Evolutionary conservation across 108 stramenopile genomes (phyloP).

Genomic region (Skeletonema costatum): DNA sequence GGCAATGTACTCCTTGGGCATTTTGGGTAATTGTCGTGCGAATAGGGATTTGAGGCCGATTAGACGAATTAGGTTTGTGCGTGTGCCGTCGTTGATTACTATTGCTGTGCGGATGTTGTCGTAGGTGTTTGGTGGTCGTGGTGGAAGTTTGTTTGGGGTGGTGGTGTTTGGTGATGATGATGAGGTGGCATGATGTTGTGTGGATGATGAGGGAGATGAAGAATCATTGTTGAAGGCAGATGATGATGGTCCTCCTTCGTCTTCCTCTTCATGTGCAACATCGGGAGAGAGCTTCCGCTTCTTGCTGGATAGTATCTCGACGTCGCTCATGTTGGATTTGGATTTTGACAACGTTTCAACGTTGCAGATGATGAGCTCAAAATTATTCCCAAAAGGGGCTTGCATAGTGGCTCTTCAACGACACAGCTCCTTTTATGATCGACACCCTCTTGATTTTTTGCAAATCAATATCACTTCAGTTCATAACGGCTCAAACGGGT

Average conservation of each 20-base stretch:
- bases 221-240: not conserved
- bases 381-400: not conserved
- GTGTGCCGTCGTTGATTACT: slow-evolving; percentile 83
- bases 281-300: not conserved
- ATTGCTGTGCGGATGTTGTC: slow-evolving; percentile 67
- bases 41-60: slow-evolving; percentile 95
- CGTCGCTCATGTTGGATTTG: not conserved
- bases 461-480: no score
- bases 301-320: not conserved
- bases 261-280: not conserved
- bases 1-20: slow-evolving; percentile 97
- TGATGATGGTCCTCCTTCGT: not conserved
- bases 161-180: not conserved
- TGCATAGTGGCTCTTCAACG: no score
- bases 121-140: slow-evolving; percentile 56
- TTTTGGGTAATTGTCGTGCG: slow-evolving; percentile 97
- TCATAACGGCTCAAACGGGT: no score
- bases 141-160: not conserved
- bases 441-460: no score
- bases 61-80: slow-evolving; percentile 79
- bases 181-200: not conserved
- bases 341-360: no score
- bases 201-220: not conserved
- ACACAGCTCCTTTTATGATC: no score
- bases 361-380: no score